phyloP scores from a whole-genome alignment of 371 early-diverging fungal genomes.

The Mucor saturninus region DNA sequence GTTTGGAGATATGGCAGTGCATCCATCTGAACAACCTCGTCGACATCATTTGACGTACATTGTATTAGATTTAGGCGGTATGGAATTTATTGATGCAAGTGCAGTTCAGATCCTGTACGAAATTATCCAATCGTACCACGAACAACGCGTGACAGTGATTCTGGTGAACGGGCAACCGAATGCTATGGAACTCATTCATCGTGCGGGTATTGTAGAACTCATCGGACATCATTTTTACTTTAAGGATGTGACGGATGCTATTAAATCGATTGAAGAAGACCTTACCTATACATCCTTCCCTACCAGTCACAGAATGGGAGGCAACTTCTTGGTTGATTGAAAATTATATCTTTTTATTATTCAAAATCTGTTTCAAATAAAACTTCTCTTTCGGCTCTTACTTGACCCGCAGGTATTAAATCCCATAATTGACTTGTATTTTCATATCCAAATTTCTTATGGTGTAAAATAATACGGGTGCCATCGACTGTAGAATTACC shows the following conservation, averaged over 20 bases:
- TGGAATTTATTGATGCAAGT: constrained; percentile 85
- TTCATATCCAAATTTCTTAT: constrained; percentile 35
- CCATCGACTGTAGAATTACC: constrained; percentile 39
- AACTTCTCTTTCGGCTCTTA: constrained; percentile 44
- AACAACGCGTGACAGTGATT: constrained; percentile 72
- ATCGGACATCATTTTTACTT: constrained; percentile 66
- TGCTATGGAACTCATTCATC: constrained; percentile 63
- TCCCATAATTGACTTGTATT: constrained; percentile 50
- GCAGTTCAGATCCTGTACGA: constrained; percentile 83
- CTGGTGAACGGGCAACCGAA: constrained; percentile 77
- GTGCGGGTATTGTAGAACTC: constrained; percentile 62
- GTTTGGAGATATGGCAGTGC: constrained; percentile 84
- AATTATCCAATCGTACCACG: constrained; percentile 77
- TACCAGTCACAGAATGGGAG: constrained; percentile 1
- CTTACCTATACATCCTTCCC: constrained; percentile 23
- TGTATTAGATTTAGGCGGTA: constrained; percentile 84
- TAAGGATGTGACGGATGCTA: constrained; percentile 34
- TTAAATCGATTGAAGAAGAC: constrained; percentile 40
- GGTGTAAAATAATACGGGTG: constrained; percentile 39
- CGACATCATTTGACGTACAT: constrained; percentile 64
- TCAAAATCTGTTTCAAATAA: constrained; percentile 54
- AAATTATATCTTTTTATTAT: background rate
- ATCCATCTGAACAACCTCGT: constrained; percentile 78
- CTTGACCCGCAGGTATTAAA: constrained; percentile 49
- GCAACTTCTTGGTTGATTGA: too few relatives aligned